Percentiles rank a stretch among this genome's conserved stretches.
Conservation (phyloP, 208 protist genomes). For the Trypanosoma platydactyli region DNA sequence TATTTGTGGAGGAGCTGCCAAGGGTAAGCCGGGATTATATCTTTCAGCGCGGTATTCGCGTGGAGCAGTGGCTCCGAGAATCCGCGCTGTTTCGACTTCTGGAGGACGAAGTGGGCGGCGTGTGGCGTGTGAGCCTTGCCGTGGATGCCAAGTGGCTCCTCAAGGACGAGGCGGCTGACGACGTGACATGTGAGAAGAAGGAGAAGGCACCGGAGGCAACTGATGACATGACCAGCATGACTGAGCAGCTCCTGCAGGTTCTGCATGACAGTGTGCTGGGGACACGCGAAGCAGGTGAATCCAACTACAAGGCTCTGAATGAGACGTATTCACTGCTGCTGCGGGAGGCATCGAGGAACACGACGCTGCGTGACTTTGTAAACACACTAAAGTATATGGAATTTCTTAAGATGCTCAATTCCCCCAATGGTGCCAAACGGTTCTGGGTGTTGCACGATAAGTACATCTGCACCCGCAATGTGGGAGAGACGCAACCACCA, state of each 20-base stretch:
- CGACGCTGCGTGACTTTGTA: neutral
- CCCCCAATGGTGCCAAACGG: slow-evolving; percentile 6
- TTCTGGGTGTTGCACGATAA: slow-evolving; percentile 38
- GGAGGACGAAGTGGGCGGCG: slow-evolving; percentile 24
- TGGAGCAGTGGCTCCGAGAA: slow-evolving; percentile 34
- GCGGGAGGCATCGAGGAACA: slow-evolving; percentile 1
- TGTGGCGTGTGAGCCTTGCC: slow-evolving; percentile 20
- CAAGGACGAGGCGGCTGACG: neutral
- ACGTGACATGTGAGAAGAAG: slow-evolving; percentile 6
- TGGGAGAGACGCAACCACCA: slow-evolving; percentile 36
- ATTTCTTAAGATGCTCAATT: slow-evolving; percentile 21
- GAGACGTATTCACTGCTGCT: slow-evolving; percentile 27
- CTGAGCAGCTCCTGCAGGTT: slow-evolving; percentile 14
- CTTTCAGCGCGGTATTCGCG: slow-evolving; percentile 30
- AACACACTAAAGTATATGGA: slow-evolving; percentile 17
- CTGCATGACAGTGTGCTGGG: slow-evolving; percentile 23
- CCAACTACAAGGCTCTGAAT: slow-evolving; percentile 32
- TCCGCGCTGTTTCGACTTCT: slow-evolving; percentile 40
- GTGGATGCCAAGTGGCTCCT: slow-evolving; percentile 6
- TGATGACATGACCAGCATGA: slow-evolving; percentile 12
- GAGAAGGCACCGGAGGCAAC: slow-evolving; percentile 1
- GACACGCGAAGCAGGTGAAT: slow-evolving; percentile 1
- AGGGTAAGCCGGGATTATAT: slow-evolving; percentile 52
- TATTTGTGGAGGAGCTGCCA: slow-evolving; percentile 55
- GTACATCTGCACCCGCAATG: slow-evolving; percentile 39